Evolutionary conservation across 2,329 filamentous ascomycete species (phyloP).

Genomic region (Aspergillus jensenii): DNA sequence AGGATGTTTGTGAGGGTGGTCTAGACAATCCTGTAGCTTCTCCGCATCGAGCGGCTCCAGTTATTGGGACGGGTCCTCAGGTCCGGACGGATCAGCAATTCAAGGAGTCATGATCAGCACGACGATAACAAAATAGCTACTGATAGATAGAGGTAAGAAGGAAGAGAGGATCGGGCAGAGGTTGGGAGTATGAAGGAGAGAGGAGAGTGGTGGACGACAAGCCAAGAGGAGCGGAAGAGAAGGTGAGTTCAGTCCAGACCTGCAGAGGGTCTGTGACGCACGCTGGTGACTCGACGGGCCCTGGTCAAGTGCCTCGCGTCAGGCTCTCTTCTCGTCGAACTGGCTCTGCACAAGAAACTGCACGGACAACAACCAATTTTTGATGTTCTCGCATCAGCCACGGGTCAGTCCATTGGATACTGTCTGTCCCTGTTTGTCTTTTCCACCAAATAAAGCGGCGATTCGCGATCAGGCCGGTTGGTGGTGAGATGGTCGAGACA

Average conservation of each 20-base stretch:
- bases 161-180: conserved; percentile 7
- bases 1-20: conserved; percentile 28
- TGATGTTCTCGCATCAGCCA: background rate
- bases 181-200: conserved; percentile 17
- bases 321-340: conserved; percentile 7
- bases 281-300: conserved; percentile 40
- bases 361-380: background rate
- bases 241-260: conserved; percentile 4
- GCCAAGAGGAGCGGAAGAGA: conserved; percentile 14
- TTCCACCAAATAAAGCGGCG: background rate
- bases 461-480: conserved; percentile 1
- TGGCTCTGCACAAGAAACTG: background rate
- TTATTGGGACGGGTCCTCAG: conserved; percentile 26
- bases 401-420: background rate
- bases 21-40: conserved; percentile 38
- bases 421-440: background rate
- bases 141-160: conserved; percentile 12
- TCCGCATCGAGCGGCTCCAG: conserved; percentile 37
- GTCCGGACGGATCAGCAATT: conserved; percentile 25
- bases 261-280: conserved; percentile 40
- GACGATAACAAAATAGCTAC: background rate
- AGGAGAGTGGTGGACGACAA: conserved; percentile 19
- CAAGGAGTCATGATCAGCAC: conserved; percentile 24
- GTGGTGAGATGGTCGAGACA: background rate
- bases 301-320: conserved; percentile 25